phyloP scores from a whole-genome alignment of 108 stramenopile species.

The Parietichytrium sp. region DNA sequence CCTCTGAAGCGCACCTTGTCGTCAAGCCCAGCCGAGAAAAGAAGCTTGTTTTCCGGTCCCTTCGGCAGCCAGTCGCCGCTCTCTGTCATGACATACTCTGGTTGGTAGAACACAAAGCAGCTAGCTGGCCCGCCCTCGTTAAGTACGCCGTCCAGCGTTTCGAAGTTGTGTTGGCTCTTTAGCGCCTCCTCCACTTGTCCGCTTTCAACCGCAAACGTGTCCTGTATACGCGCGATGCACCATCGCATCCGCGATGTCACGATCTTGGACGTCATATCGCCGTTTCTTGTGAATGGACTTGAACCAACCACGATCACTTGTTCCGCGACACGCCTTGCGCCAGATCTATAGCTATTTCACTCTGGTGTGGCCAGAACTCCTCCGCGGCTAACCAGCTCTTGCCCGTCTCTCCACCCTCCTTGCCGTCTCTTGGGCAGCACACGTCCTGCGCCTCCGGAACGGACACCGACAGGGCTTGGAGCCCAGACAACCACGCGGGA shows the following conservation, averaged over 20 bases:
- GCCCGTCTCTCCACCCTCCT: no score
- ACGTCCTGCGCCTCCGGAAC: no score
- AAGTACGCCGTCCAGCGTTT: conserved; percentile 20
- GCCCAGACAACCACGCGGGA: no score
- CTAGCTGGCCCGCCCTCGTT: neutral
- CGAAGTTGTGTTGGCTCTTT: conserved; percentile 3
- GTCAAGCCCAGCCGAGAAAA: neutral
- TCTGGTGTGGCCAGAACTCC: no score
- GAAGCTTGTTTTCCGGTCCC: neutral
- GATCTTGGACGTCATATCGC: neutral
- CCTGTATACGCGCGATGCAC: conserved; percentile 31
- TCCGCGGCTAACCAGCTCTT: no score
- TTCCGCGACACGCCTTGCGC: no score
- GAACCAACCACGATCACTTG: no score
- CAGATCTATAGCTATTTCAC: no score
- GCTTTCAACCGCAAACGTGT: neutral
- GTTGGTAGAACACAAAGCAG: conserved; percentile 34
- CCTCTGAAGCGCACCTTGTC: neutral
- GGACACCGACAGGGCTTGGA: no score
- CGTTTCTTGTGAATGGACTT: neutral
- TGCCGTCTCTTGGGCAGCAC: no score
- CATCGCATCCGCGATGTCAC: conserved; percentile 36
- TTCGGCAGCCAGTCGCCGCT: neutral
- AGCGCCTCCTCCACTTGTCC: neutral
- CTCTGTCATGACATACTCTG: neutral